Evolutionary conservation across 306 rosid genomes (phyloP), one percentile per base, ranked within the genome.

Genomic region (Vigna nakashimae): DNA sequence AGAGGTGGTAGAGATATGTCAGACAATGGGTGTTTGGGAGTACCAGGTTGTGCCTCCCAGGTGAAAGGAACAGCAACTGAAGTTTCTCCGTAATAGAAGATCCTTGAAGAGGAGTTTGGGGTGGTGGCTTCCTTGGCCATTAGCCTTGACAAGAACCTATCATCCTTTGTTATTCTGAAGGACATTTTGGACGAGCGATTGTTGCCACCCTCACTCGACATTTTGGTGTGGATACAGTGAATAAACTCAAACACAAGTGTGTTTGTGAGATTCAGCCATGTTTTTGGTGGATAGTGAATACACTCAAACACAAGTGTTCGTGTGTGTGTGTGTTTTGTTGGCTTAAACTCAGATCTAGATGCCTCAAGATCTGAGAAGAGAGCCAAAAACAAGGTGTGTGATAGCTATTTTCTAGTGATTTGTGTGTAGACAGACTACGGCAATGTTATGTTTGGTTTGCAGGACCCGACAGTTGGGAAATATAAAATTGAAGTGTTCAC

Each of bases 21-120:
- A 5, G 83, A 84, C 59, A 84, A 52, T 3, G 82, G 82, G 76
- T 80, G 88, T 10, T 84, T 84, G 8, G 88, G 88, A 32, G 88
- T 84, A 7, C 88, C 88, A 4, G 88, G 88, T 14, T 84, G 88
- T 66, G 76, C 79, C 32, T 84, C 88, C 88, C 88, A 84, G 24
- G 57, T 67, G 53, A 84, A 84, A 30, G 88, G 88, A 77, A 84
- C 85, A 1, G 85, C 85, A 0, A 72, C 71, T 13, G 88, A 73
- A 9, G 56, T 26, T 73, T 84, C 88, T 12, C 85, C 71, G 40
- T 84, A 84, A 51, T 80, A 84, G 10, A 80, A 76, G 5, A 84
- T 51, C 66, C 88, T 84, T 34, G 85, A 71, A 71, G 87, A 84
- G 30, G 82, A 10, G 50, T 84, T 80, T 1, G 55, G 79, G 20